A percentile compares a stretch with the other conserved stretches of the same genome.
Evolutionary conservation across 2,329 filamentous ascomycete genomes (phyloP).

Genomic region (Neophaeococcomyces aloes): DNA sequence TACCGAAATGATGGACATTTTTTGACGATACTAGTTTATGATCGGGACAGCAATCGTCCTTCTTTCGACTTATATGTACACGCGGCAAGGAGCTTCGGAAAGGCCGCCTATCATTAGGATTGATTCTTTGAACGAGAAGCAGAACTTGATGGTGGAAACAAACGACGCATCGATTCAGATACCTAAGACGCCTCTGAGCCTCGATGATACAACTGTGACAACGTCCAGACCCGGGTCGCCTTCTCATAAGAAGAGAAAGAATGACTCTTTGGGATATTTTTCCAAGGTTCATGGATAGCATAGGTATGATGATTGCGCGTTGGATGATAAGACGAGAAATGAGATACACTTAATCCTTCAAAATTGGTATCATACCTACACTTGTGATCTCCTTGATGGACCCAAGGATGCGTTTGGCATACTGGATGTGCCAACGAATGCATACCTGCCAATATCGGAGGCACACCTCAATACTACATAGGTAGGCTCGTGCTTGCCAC

Average conservation of each 20-base stretch:
- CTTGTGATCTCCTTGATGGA: background rate
- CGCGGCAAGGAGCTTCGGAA: constrained; percentile 30
- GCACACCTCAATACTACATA: background rate
- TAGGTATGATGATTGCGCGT: background rate
- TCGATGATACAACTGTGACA: constrained; percentile 37
- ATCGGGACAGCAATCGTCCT: constrained; percentile 70
- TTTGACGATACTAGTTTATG: constrained; percentile 55
- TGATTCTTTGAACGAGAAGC: constrained; percentile 9
- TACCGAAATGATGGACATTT: constrained; percentile 6
- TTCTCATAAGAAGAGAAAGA: constrained; percentile 25
- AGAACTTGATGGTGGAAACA: constrained; percentile 46
- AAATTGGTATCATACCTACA: background rate
- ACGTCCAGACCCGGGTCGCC: constrained; percentile 43
- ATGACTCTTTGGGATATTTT: constrained; percentile 30
- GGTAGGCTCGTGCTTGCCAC: background rate
- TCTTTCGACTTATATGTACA: constrained; percentile 76
- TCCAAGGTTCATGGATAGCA: constrained; percentile 24
- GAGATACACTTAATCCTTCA: background rate
- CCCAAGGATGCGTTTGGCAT: too few species aligned
- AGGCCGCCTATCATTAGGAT: constrained; percentile 45
- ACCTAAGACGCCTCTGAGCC: constrained; percentile 37
- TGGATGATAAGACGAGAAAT: constrained; percentile 1
- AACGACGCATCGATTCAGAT: constrained; percentile 39
- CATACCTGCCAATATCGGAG: background rate
- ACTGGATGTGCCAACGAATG: background rate